Base-by-base conservation (phyloP, 108 stramenopile species). In the Phaeodactylum tricornutum region DNA sequence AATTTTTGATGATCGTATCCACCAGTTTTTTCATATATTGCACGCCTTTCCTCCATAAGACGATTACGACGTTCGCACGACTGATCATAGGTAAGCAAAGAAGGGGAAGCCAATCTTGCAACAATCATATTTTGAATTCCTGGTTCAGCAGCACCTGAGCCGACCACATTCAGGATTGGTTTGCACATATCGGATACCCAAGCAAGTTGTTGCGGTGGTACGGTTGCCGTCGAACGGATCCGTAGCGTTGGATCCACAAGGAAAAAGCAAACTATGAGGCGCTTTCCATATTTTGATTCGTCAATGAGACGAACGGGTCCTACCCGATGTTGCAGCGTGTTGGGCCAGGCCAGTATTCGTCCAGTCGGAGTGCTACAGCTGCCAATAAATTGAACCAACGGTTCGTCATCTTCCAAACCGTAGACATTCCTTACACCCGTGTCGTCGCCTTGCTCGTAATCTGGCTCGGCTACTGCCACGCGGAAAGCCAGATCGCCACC, bases 271-370 rank as follows among this genome's bases (percentile, higher is more conserved):
- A 4, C 6, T n/a, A 46, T 46, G 45, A 26, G 23, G 14, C 45
- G 45, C 27, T 46, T 46, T 22, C 45, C 45, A 5, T 12, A 14
- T 14, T 46, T 4, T n/a, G 21, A n/a, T 22, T 4, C 4, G 20
- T 46, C 45, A 6, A 24, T 26, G 24, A 46, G 20, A 5, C 4
- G 6, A 22, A 46, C 45, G 14, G 45, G 45, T 5, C 5, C 17
- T n/a, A 46, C 21, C 23, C 45, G 14, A 20, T 46, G 45, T 27
- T 46, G 45, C 22, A 20, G n/a, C 17, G 45, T 46, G 27, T 46
- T 46, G 45, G 45, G 45, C 45, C 45, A 46, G 14, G 45, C 45
- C 45, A 46, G 27, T 3, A 46, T 24, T 6, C 45, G 45, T 4
- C 45, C 45, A 5, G n/a, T 26, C 14, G n/a, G n/a, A 20, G 9